These are phyloP conservation scores for Cladosporium sp. DNA, from an alignment of 2,329 filamentous ascomycete species.

Conservation along the genomic window DNA sequence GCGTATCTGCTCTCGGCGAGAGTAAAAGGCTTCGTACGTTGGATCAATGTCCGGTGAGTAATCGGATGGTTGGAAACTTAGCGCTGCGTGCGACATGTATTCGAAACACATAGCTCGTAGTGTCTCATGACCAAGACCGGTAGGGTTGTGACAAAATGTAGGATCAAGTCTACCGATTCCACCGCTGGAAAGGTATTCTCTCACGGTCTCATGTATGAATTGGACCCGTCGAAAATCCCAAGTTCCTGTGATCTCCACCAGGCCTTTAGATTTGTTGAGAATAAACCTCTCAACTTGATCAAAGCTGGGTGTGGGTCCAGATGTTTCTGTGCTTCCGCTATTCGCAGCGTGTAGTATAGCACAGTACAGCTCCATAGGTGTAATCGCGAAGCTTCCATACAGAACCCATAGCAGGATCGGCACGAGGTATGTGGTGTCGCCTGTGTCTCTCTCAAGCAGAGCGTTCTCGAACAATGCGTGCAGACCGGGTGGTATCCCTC, in stretches of 20 bases:
- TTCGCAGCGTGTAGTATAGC: constrained; percentile 29
- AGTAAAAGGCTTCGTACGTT: too few species aligned
- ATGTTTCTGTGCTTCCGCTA: constrained; percentile 20
- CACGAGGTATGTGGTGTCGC: constrained; percentile 7
- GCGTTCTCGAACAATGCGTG: constrained; percentile 4
- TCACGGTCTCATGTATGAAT: constrained; percentile 53
- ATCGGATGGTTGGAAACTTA: background rate
- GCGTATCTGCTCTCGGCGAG: background rate
- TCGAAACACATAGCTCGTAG: background rate
- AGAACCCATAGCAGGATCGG: constrained; percentile 54
- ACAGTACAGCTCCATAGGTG: constrained; percentile 42
- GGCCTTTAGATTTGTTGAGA: constrained; percentile 46
- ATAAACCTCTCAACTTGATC: constrained; percentile 35
- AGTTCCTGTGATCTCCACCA: constrained; percentile 43
- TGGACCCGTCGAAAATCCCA: constrained; percentile 37
- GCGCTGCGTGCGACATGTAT: background rate
- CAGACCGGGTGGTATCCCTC: constrained; percentile 2
- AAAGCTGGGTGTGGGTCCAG: constrained; percentile 11
- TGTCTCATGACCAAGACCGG: background rate
- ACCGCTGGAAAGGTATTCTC: background rate
- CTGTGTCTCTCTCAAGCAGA: background rate
- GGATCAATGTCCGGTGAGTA: too few species aligned
- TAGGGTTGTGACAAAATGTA: background rate
- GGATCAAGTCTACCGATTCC: background rate
- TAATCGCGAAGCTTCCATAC: constrained; percentile 44